Conservation (phyloP, 108 stramenopile genomes). For the Nitzschia sp. region DNA sequence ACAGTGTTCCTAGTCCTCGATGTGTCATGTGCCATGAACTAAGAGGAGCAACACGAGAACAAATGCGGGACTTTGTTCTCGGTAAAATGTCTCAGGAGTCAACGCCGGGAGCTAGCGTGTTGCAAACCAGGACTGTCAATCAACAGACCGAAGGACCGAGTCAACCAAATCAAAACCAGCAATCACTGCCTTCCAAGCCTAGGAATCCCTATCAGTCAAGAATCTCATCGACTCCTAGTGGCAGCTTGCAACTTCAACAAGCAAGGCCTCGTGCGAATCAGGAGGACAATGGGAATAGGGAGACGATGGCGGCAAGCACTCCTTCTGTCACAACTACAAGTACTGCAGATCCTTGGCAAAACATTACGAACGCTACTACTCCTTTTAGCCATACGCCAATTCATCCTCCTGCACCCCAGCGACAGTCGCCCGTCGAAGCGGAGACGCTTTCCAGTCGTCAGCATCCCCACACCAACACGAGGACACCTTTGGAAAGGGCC, state of each 20-base stretch:
- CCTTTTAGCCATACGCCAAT: not conserved
- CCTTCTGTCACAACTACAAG: not conserved
- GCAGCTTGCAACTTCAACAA: not conserved
- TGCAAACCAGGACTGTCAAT: not conserved
- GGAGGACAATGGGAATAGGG: not conserved
- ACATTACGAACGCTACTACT: not conserved
- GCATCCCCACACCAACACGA: not conserved
- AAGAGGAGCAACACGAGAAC: slow-evolving; percentile 38
- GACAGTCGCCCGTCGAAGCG: not conserved
- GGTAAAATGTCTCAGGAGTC: slow-evolving; percentile 14
- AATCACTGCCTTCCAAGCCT: not conserved
- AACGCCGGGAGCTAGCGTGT: not conserved
- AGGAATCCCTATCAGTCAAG: not conserved
- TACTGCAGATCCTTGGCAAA: slow-evolving; percentile 8
- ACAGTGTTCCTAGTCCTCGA: slow-evolving; percentile 48
- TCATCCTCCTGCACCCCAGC: not conserved
- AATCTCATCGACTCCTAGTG: not conserved
- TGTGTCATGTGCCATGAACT: slow-evolving; percentile 79
- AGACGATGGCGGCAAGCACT: slow-evolving; percentile 3
- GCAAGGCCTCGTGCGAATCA: not conserved
- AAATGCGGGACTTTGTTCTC: slow-evolving; percentile 62
- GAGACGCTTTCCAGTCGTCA: not conserved
- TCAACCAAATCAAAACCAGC: no score
- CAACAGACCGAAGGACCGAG: not conserved
- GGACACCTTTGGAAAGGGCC: no score